phyloP scores from a whole-genome alignment of 139 green algal genomes.

The Tetratostichococcus sp. region DNA sequence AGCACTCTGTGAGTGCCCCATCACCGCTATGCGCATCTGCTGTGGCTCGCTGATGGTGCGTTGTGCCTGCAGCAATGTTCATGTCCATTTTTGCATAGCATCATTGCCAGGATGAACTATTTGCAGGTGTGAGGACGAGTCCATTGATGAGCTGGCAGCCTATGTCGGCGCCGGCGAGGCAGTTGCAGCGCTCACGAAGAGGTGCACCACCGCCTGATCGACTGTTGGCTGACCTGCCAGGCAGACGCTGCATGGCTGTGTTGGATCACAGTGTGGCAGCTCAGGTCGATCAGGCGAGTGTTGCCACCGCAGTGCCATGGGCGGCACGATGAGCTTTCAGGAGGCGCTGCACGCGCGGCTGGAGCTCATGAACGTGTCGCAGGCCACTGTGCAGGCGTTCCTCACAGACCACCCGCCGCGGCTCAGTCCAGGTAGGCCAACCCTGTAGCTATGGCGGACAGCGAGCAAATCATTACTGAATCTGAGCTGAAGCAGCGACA shows the following conservation, averaged over 20 bases:
- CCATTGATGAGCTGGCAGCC: slow-evolving; percentile 93
- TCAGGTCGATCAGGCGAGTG: neutral
- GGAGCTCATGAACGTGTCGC: slow-evolving; percentile 72
- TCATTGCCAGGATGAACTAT: too few species aligned
- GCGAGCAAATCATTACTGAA: too few species aligned
- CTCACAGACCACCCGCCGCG: slow-evolving; percentile 64
- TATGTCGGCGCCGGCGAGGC: slow-evolving; percentile 85
- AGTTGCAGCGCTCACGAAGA: slow-evolving; percentile 75
- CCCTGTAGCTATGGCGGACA: too few species aligned
- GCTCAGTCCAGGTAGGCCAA: slow-evolving; percentile 45
- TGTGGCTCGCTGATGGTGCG: too few species aligned
- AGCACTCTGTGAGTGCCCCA: slow-evolving; percentile 88
- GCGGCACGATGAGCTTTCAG: slow-evolving; percentile 82
- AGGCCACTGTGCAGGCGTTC: slow-evolving; percentile 61
- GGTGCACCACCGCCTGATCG: neutral
- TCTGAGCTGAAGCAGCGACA: too few species aligned
- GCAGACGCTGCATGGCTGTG: too few species aligned
- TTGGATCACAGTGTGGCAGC: too few species aligned
- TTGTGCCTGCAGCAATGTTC: too few species aligned
- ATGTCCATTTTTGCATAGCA: too few species aligned
- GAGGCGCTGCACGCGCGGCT: slow-evolving; percentile 79
- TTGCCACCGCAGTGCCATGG: slow-evolving; percentile 81
- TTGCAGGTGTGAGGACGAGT: slow-evolving; percentile 91
- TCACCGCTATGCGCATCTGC: too few species aligned
- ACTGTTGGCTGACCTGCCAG: too few species aligned